A percentile compares a stretch with the other conserved stretches of the same genome.
phyloP scores from a whole-genome alignment of 352 stramenopile genomes.

The Pythium vanterpoolii region DNA sequence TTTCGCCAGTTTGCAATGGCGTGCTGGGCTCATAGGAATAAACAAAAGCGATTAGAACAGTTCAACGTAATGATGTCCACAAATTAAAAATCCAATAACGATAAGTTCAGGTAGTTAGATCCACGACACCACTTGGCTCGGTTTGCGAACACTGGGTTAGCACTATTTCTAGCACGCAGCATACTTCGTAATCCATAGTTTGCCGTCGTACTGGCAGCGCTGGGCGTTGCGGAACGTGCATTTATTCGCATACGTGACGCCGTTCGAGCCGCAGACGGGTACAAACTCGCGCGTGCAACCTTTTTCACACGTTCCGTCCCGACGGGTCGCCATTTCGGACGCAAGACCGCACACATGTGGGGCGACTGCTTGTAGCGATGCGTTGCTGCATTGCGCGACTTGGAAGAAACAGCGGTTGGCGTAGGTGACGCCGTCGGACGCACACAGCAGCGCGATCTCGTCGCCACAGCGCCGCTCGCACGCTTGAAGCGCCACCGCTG shows the following conservation, averaged over 20 bases:
- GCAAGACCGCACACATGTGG: background rate
- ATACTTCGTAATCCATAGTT: background rate
- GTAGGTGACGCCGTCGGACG: background rate
- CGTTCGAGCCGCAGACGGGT: constrained; percentile 20
- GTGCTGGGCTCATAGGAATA: too few relatives aligned
- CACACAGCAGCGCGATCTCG: background rate
- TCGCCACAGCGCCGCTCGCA: constrained; percentile 1
- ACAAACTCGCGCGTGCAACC: too few relatives aligned
- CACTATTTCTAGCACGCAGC: too few relatives aligned
- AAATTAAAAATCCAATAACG: too few relatives aligned
- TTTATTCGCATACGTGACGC: constrained; percentile 17
- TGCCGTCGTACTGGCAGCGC: background rate
- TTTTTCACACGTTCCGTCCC: too few relatives aligned
- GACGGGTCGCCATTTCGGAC: background rate
- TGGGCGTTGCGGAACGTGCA: background rate
- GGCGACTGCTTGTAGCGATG: background rate
- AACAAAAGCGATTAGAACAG: too few relatives aligned
- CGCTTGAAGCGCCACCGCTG: background rate
- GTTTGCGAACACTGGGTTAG: too few relatives aligned
- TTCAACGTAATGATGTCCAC: too few relatives aligned
- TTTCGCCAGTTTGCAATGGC: too few relatives aligned
- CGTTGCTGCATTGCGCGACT: constrained; percentile 2
- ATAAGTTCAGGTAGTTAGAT: too few relatives aligned
- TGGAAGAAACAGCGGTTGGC: background rate
- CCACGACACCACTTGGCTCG: too few relatives aligned